Evolutionary conservation across 176 grass and related monocot species (phyloP), one percentile per base, ranked within the genome.

Genomic region (Hyparrhenia diplandra): DNA sequence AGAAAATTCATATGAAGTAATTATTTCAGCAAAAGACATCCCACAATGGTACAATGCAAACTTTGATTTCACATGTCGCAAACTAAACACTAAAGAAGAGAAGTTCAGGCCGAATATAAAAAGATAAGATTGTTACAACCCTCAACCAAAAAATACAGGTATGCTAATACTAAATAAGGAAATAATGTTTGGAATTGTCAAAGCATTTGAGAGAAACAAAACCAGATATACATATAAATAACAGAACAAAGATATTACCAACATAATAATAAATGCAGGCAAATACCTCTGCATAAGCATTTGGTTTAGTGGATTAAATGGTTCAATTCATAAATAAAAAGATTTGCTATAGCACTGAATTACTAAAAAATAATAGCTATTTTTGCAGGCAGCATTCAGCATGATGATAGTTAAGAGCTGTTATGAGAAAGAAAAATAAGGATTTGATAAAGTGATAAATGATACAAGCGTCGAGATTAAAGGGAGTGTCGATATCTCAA

Each of bases 331-430:
- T 49, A 51, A 42, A 77, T 8, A 35, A 51, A 71, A 25, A 71
- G 17, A 29, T 41, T 42, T 25, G 52, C 1, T 14, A 6, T 52
- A 70, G 41, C n/a, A 64, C 24, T 64, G 3, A 60, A 62, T 52
- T 76, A 31, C 71, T 71, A 80, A 85, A 23, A n/a, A n/a, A 74
- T 24, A 77, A 31, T 6, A 11, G 31, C 29, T 82, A n/a, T 43
- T 76, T 49, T 17, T 45, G 24, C 45, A 43, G 28, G 63, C 41
- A 67, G 17, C 21, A 71, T 71, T 68, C 39, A 46, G 29, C 70
- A 71, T 60, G n/a, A 67, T 66, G 30, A 66, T 39, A 10, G 18
- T 67, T 67, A 67, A 67, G 16, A 65, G 8, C 8, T 67, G 18
- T 63, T 84, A 68, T 75, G 46, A 20, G 46, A 14, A 9, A 45